Evolutionary conservation across 352 stramenopile genomes (phyloP), one percentile per base, ranked within the genome.

Genomic region (Globisporangium barbulae): DNA sequence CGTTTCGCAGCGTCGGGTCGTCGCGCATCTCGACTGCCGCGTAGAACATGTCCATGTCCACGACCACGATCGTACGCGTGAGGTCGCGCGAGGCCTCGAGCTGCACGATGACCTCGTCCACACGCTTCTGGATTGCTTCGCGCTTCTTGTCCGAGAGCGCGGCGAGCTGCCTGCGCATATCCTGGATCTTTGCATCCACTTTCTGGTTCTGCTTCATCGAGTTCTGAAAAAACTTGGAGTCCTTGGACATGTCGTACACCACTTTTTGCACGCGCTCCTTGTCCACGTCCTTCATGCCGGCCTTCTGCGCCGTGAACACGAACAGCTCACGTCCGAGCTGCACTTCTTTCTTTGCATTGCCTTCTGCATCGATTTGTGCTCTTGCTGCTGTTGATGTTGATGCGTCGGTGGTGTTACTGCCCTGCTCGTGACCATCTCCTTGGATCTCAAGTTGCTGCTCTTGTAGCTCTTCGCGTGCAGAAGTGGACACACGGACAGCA

Each of bases 31-130:
- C 94, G 45, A 98, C 97, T 10, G 91, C 91, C 17, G 97, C 97
- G 74, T 97, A 99, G 68, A 99, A 99, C 83, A 97, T 97, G 70
- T 99, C 97, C 94, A 99, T 98, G 73, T 99, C 97, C 1, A 90
- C 76, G 0, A 99, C 95, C 13, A 97, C 89, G 68, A 89, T 90
- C 0, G 88, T 96, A 19, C 74, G 78, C 60, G 78, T 76, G 30
- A 91, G 76, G 57, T 82, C 71, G 45, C 76, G 83, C 30, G 64
- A 64, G 39, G 67, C 70, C 65, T 93, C 90, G 57, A 85, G 79
- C 57, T 85, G 70, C 15, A 66, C 76, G n/a, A 81, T 65, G 15
- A 66, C 53, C 13, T 72, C 45, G 64, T 88, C 76, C 3, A 76
- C 67, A 41, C 93, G 74, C 35, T 69, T 57, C 21, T 78, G 59